Conservation (phyloP, 345 rosid genomes). For the thale cress (Arabidopsis thaliana) region TAIR10.1 NC_003075.7:13335001-13335500, state of each 20-base stretch:
- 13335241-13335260: slow-evolving; percentile 18
- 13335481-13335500: slow-evolving; percentile 3
- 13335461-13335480: slow-evolving; percentile 13
- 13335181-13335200: slow-evolving; percentile 68
- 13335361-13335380: slow-evolving; percentile 52
- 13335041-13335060: background rate
- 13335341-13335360: slow-evolving; percentile 4
- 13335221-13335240: slow-evolving; percentile 23
- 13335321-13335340: background rate
- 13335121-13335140: slow-evolving; percentile 78
- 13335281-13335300: background rate
- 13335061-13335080: slow-evolving; percentile 52
- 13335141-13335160: slow-evolving; percentile 95
- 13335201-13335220: slow-evolving; percentile 83
- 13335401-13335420: slow-evolving; percentile 91
- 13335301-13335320: slow-evolving; percentile 7
- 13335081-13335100: slow-evolving; percentile 76
- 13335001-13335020: slow-evolving; percentile 17
- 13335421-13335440: slow-evolving; percentile 94
- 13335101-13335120: slow-evolving; percentile 61
- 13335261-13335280: slow-evolving; percentile 5
- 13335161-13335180: slow-evolving; percentile 92
- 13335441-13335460: slow-evolving; percentile 77
- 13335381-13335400: slow-evolving; percentile 83
- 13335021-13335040: background rate